phyloP scores from a whole-genome alignment of 2,329 filamentous ascomycete genomes.

The Xylaria sp. region DNA sequence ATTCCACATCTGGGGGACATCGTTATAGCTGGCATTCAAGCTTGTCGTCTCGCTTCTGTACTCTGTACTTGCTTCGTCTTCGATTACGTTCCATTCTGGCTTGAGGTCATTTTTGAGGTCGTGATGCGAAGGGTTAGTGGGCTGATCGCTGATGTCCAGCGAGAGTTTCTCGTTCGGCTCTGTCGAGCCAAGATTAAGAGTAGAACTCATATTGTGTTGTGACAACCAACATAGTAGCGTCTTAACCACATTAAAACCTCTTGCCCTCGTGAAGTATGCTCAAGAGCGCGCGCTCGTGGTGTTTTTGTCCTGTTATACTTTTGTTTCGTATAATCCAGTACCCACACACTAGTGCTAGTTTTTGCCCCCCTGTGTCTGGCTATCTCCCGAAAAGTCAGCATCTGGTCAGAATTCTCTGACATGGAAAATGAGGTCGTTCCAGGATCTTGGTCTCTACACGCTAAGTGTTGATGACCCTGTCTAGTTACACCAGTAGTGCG shows the following conservation, averaged over 20 bases:
- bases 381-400: background rate
- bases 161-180: background rate
- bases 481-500: background rate
- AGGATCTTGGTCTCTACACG: background rate
- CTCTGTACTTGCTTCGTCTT: constrained; percentile 12
- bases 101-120: background rate
- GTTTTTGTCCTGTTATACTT: constrained; percentile 14
- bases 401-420: background rate
- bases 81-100: background rate
- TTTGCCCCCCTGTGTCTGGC: background rate
- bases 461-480: background rate
- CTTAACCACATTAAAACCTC: background rate
- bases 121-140: background rate
- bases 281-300: background rate
- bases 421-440: constrained; percentile 1
- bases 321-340: background rate
- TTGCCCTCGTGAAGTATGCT: background rate
- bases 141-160: constrained; percentile 11
- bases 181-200: background rate
- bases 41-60: constrained; percentile 17
- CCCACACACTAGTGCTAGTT: background rate
- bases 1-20: constrained; percentile 26
- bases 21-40: background rate
- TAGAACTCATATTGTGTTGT: constrained; percentile 7
- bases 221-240: background rate